Percentiles rank a stretch among this genome's conserved stretches.
phyloP scores from a whole-genome alignment of 2,329 filamentous ascomycete species.

The Ophiostoma sp. region DNA sequence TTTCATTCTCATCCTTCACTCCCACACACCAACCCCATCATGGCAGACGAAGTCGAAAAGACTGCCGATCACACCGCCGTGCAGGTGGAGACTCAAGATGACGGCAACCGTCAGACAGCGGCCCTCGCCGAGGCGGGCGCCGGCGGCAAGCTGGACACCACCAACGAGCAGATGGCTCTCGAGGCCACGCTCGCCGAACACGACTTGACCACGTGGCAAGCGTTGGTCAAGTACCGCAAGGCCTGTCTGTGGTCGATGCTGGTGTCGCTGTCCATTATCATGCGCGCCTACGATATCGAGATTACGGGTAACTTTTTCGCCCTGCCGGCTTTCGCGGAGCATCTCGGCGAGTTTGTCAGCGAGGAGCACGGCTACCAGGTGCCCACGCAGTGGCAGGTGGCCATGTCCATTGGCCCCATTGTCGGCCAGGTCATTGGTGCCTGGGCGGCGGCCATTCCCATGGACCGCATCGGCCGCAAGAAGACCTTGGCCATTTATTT shows the following conservation, averaged over 20 bases:
- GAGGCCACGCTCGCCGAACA: slow-evolving; percentile 37
- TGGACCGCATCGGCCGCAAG: slow-evolving; percentile 44
- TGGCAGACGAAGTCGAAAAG: not conserved
- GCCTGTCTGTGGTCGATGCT: slow-evolving; percentile 54
- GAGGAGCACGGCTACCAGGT: slow-evolving; percentile 35
- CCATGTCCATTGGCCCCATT: slow-evolving; percentile 50
- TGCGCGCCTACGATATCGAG: slow-evolving; percentile 62
- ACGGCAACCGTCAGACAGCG: not conserved
- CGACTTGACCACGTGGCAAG: slow-evolving; percentile 40
- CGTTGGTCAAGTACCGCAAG: slow-evolving; percentile 43
- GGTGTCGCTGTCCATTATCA: slow-evolving; percentile 57
- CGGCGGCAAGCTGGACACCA: not conserved
- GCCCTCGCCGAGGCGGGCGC: not conserved
- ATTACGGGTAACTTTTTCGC: slow-evolving; percentile 62
- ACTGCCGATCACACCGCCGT: not conserved
- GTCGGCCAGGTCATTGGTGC: slow-evolving; percentile 55
- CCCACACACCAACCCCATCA: not conserved
- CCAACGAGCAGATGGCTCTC: not conserved
- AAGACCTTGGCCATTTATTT: slow-evolving; percentile 44
- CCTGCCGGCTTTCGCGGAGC: slow-evolving; percentile 52
- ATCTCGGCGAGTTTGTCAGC: slow-evolving; percentile 46
- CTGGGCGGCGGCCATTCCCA: slow-evolving; percentile 45
- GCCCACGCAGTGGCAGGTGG: slow-evolving; percentile 43
- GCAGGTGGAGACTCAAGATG: not conserved
- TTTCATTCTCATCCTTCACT: not conserved